Evolutionary conservation across 2,329 filamentous ascomycete species (phyloP), one percentile per base, ranked within the genome.

Genomic region (Decorospora gaudefroyi): DNA sequence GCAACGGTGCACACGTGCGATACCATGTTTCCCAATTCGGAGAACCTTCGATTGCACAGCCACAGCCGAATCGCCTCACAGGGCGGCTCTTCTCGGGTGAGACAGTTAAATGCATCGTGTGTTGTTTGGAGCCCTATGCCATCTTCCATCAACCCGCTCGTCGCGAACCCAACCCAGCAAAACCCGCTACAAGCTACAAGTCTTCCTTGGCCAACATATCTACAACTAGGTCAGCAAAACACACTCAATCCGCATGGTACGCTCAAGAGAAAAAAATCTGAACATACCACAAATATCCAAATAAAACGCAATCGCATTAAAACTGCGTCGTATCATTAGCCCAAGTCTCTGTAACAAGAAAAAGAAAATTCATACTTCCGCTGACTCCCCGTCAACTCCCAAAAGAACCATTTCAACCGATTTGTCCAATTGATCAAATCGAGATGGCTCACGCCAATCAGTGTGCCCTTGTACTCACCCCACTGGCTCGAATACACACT

Each of bases 361-460:
- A 3, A 16, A 13, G 5, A 10, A 18, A 16, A n/a, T 33, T 9
- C 56, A 17, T 52, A 81, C 76, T 76, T 81, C 55, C 74, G 71
- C 63, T 76, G 78, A 45, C 77, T 77, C 3, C 82, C 79, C 2
- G 77, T 78, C 39, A 84, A 57, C 45, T 77, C 72, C 62, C 78
- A 81, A 34, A 81, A 72, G 44, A 79, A 73, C 78, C 79, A 82
- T 54, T 82, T 78, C 25, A 84, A 56, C 19, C 81, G 72, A 51
- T 84, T 85, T 18, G 80, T 82, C 82, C 82, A 85, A 55, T 85
- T 85, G 65, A 85, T 85, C 49, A 85, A 61, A 55, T 85, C 82
- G 32, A 85, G 64, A 68, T 85, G 82, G 62, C 78, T 83, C 45
- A 84, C 82, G 3, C 79, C 79, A n/a, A 82, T 72, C 36, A 85